Evolutionary conservation across 805 yeast genomes (phyloP).

Genomic region (Saitoella complicata): DNA sequence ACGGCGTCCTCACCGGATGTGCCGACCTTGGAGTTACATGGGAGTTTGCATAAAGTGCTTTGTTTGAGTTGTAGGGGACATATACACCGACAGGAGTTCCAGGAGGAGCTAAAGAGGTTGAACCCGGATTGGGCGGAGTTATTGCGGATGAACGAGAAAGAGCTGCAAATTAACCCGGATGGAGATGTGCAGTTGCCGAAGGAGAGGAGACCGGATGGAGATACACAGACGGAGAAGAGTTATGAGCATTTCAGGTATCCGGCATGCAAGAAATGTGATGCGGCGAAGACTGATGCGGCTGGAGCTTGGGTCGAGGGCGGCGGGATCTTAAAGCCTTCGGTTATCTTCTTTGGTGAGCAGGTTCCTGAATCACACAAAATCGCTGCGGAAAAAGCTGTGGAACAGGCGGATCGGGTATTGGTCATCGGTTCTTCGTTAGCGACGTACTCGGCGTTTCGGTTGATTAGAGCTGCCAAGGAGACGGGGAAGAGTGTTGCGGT

Average conservation of each 20-base stretch:
- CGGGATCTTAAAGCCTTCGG: constrained; percentile 17
- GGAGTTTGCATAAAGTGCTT: constrained; percentile 12
- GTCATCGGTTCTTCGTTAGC: constrained; percentile 16
- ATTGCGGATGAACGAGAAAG: constrained; percentile 9
- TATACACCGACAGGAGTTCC: constrained; percentile 9
- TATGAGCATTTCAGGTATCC: constrained; percentile 16
- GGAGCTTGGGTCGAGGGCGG: constrained; percentile 11
- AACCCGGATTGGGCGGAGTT: constrained; percentile 15
- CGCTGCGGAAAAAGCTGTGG: constrained; percentile 11
- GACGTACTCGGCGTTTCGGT: constrained; percentile 16
- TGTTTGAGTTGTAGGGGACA: constrained; percentile 14
- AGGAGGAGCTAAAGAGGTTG: constrained; percentile 7
- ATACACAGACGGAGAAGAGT: constrained; percentile 5
- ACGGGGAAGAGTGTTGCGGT: constrained; percentile 13
- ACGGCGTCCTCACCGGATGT: constrained; percentile 11
- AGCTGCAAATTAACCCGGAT: constrained; percentile 13
- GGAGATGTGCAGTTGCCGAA: constrained; percentile 14
- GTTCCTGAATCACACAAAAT: constrained; percentile 8
- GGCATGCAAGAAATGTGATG: constrained; percentile 12
- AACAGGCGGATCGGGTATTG: constrained; percentile 11
- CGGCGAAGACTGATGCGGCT: constrained; percentile 3
- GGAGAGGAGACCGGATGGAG: no score
- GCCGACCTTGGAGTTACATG: constrained; percentile 14
- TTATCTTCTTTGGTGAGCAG: constrained; percentile 17
- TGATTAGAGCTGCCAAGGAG: constrained; percentile 12